Conservation (phyloP, 2,329 filamentous ascomycete genomes). For the Xylariales sp. region DNA sequence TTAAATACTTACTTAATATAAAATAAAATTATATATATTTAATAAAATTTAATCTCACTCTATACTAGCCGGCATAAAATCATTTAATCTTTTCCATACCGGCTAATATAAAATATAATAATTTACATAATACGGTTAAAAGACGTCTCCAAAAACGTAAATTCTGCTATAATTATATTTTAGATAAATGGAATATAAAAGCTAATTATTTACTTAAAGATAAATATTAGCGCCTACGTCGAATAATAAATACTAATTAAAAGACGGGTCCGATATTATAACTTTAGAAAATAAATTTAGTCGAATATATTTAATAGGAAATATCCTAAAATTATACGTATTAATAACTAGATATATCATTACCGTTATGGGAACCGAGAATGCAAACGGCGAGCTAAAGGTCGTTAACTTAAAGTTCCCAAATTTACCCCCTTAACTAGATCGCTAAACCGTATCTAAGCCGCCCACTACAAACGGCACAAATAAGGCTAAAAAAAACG, state of each 20-base stretch:
- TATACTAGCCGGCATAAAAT: too few species aligned
- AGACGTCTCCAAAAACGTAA: conserved; percentile 86
- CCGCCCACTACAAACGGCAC: conserved; percentile 21
- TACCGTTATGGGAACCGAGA: conserved; percentile 89
- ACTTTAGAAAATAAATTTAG: conserved; percentile 97
- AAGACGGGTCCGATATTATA: conserved; percentile 57
- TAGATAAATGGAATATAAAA: conserved; percentile 1
- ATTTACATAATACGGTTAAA: too few species aligned
- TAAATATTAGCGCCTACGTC: conserved; percentile 82
- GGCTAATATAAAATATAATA: too few species aligned
- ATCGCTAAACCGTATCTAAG: conserved; percentile 69
- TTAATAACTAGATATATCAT: conserved; percentile 92
- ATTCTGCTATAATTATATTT: conserved; percentile 19
- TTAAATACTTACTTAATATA: too few species aligned
- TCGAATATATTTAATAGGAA: conserved; percentile 72
- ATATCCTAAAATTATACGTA: conserved; percentile 59
- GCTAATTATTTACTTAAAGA: conserved; percentile 48
- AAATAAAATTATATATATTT: too few species aligned
- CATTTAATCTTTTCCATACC: too few species aligned
- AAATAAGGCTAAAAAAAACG: conserved; percentile 27
- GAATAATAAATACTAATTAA: conserved; percentile 69
- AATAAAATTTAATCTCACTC: too few species aligned
- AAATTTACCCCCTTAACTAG: conserved; percentile 76
- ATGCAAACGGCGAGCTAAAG: conserved; percentile 85
- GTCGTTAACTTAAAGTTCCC: conserved; percentile 86